phyloP scores from a whole-genome alignment of 163 green algal species.

The Coccomyxa subellipsoidea region DNA sequence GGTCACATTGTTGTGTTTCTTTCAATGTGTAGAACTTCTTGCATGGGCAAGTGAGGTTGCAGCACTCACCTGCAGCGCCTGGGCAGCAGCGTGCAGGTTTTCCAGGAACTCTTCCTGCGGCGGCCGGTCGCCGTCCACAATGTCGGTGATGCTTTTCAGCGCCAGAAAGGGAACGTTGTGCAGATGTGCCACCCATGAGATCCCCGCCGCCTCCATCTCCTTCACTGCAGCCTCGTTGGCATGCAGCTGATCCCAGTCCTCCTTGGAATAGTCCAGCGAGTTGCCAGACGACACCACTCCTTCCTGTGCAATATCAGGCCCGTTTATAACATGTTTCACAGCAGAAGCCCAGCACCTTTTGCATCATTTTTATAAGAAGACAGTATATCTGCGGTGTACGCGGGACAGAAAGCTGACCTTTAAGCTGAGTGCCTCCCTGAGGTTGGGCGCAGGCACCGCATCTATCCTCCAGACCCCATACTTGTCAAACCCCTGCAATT shows the following conservation, averaged over 20 bases:
- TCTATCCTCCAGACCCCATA: constrained; percentile 70
- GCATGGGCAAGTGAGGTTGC: too few species aligned
- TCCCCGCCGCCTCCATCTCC: constrained; percentile 90
- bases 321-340: not conserved
- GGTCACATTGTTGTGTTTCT: too few species aligned
- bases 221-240: constrained; percentile 81
- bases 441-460: constrained; percentile 49
- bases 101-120: constrained; percentile 89
- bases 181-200: constrained; percentile 71
- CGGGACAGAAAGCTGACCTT: constrained; percentile 30
- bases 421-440: constrained; percentile 51
- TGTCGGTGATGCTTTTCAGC: constrained; percentile 96
- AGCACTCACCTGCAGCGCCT: constrained; percentile 62
- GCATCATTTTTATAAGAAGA: too few species aligned
- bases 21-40: too few species aligned
- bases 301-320: constrained; percentile 19
- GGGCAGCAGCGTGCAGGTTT: constrained; percentile 81
- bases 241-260: constrained; percentile 76
- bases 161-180: constrained; percentile 80
- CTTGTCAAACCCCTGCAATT: constrained; percentile 75
- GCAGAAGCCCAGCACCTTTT: not conserved
- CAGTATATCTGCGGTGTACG: too few species aligned
- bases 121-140: constrained; percentile 87
- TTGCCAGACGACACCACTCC: constrained; percentile 89
- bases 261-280: constrained; percentile 81